Evolutionary conservation across 768 basidiomycete genomes (phyloP).

Genomic region (Neoboletus brunneissimus): DNA sequence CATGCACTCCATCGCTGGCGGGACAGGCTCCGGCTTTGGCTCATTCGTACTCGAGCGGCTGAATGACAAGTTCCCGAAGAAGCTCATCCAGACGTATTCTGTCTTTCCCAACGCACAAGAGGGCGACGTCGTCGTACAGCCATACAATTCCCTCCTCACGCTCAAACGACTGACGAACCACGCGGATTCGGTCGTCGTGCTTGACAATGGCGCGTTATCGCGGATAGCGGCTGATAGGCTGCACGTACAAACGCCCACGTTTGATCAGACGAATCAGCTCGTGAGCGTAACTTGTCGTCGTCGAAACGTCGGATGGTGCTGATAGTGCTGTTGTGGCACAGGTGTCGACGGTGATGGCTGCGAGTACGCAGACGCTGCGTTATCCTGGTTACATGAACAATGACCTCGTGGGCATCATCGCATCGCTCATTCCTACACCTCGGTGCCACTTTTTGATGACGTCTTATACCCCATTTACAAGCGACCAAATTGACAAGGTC

Average conservation of each 20-base stretch:
- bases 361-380: slow-evolving; percentile 92
- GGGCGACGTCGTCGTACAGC: slow-evolving; percentile 96
- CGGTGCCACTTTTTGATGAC: slow-evolving; percentile 99
- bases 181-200: slow-evolving; percentile 94
- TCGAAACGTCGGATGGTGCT: not conserved
- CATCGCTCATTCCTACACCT: slow-evolving; percentile 94
- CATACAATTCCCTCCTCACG: slow-evolving; percentile 93
- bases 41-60: slow-evolving; percentile 96
- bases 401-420: slow-evolving; percentile 95
- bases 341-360: slow-evolving; percentile 98
- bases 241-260: slow-evolving; percentile 82
- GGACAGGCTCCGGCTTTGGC: slow-evolving; percentile 96
- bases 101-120: slow-evolving; percentile 95
- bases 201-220: slow-evolving; percentile 92
- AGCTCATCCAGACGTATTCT: slow-evolving; percentile 98
- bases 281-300: slow-evolving; percentile 39
- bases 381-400: slow-evolving; percentile 99
- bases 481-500: slow-evolving; percentile 95
- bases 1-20: slow-evolving; percentile 98
- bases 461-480: slow-evolving; percentile 97
- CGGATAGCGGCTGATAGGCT: slow-evolving; percentile 91
- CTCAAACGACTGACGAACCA: slow-evolving; percentile 93
- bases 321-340: slow-evolving; percentile 39
- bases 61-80: slow-evolving; percentile 98
- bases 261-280: slow-evolving; percentile 90